Evolutionary conservation across 2,329 filamentous ascomycete genomes (phyloP).

Genomic region (Cadophora luteo-olivacea): DNA sequence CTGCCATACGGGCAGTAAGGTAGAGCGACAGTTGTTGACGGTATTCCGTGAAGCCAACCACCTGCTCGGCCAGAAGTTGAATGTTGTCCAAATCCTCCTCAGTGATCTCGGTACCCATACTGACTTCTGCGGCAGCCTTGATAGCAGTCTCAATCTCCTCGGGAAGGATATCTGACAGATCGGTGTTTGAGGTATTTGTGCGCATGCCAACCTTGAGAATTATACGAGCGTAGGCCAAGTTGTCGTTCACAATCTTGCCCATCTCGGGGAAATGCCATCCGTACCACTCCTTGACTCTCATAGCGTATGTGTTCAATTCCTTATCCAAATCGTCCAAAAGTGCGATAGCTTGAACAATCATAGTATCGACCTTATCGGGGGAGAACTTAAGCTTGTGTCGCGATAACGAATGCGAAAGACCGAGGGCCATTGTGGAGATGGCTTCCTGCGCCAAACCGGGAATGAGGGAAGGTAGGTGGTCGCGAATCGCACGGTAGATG

Average conservation of each 20-base stretch:
- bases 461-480: conserved; percentile 88
- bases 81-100: conserved; percentile 94
- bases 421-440: conserved; percentile 92
- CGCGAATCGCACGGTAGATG: conserved; percentile 91
- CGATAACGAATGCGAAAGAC: conserved; percentile 95
- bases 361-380: conserved; percentile 97
- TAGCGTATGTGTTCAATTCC: conserved; percentile 97
- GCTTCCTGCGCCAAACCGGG: conserved; percentile 85
- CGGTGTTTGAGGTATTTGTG: conserved; percentile 74
- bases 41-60: conserved; percentile 91
- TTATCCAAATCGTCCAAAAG: conserved; percentile 97
- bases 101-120: conserved; percentile 98
- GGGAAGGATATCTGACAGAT: conserved; percentile 89
- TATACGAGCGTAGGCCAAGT: conserved; percentile 89
- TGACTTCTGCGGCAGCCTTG: conserved; percentile 93
- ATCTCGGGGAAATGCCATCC: conserved; percentile 99
- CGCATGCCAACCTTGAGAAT: conserved; percentile 91
- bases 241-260: conserved; percentile 96
- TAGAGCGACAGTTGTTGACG: conserved; percentile 87
- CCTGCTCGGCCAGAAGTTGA: conserved; percentile 87
- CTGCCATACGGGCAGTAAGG: conserved; percentile 91
- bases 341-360: conserved; percentile 97
- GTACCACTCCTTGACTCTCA: conserved; percentile 99
- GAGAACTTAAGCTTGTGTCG: conserved; percentile 99
- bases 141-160: conserved; percentile 93